Percentiles rank a stretch among this genome's conserved stretches.
Evolutionary conservation across 2,329 filamentous ascomycete species (phyloP).

Genomic region (Diatrype stigma): DNA sequence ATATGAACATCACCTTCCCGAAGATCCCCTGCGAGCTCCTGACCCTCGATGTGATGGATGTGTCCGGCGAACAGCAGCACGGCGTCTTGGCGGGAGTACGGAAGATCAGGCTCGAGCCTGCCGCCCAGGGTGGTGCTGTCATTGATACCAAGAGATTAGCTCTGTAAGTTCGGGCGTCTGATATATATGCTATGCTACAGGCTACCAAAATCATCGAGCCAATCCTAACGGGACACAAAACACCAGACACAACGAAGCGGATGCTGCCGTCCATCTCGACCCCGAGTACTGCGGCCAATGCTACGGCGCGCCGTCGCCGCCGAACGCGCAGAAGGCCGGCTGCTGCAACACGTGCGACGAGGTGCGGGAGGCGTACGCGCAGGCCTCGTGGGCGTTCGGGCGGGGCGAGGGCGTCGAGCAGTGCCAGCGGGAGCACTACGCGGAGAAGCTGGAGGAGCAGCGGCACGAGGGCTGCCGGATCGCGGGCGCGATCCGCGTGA

Average conservation of each 20-base stretch:
- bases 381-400: constrained; percentile 89
- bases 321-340: constrained; percentile 69
- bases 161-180: too few species aligned
- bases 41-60: constrained; percentile 98
- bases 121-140: constrained; percentile 68
- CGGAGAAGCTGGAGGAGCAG: constrained; percentile 81
- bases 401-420: constrained; percentile 90
- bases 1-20: constrained; percentile 95
- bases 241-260: constrained; percentile 60
- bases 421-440: constrained; percentile 91
- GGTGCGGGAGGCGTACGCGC: constrained; percentile 89
- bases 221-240: constrained; percentile 8
- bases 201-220: too few species aligned
- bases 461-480: constrained; percentile 90
- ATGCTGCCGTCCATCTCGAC: constrained; percentile 73
- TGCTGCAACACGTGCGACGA: constrained; percentile 98
- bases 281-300: constrained; percentile 91
- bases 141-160: constrained; percentile 67
- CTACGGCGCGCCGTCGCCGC: constrained; percentile 76
- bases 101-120: constrained; percentile 77
- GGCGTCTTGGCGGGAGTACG: constrained; percentile 89
- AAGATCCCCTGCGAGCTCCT: constrained; percentile 90
- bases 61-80: constrained; percentile 93
- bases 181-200: too few species aligned
- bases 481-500: constrained; percentile 86